Percentiles rank a stretch among this genome's conserved stretches.
Conservation (phyloP, 768 basidiomycete species). For the Erythrobasidium yunnanense region DNA sequence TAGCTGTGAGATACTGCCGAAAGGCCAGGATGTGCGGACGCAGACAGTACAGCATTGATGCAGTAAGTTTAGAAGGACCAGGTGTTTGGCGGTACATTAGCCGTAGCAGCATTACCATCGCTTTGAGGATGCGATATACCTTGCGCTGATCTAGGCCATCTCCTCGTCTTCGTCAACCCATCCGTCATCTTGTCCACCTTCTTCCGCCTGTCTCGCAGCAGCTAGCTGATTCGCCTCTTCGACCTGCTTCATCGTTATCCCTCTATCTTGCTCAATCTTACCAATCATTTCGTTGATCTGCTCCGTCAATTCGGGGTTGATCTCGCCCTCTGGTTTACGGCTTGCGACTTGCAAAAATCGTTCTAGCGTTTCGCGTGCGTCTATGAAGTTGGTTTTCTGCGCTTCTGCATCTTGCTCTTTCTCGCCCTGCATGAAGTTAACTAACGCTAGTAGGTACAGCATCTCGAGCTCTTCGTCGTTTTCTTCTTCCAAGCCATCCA, state of each 20-base stretch:
- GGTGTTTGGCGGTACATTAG: too few species aligned
- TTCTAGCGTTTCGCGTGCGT: conserved; percentile 33
- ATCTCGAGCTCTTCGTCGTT: conserved; percentile 38
- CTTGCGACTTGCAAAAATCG: conserved; percentile 34
- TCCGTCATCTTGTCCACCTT: conserved; percentile 26
- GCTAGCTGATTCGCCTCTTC: not conserved
- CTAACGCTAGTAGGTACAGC: conserved; percentile 36
- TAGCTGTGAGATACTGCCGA: too few species aligned
- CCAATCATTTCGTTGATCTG: conserved; percentile 65
- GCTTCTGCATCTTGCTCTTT: conserved; percentile 6
- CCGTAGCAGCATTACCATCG: too few species aligned
- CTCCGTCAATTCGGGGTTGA: conserved; percentile 32
- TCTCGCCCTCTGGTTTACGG: conserved; percentile 21
- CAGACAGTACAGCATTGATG: too few species aligned
- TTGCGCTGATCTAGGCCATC: not conserved
- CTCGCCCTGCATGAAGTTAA: conserved; percentile 20
- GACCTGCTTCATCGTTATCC: conserved; percentile 31
- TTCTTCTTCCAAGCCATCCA: conserved; percentile 36
- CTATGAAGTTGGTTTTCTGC: conserved; percentile 33
- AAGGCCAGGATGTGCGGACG: too few species aligned
- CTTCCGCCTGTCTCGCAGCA: not conserved
- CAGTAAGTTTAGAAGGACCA: too few species aligned
- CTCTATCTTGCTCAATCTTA: conserved; percentile 51
- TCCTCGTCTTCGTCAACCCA: conserved; percentile 35
- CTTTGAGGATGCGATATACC: too few species aligned